phyloP scores from a whole-genome alignment of 139 green algal species.

The Closterium sp. region DNA sequence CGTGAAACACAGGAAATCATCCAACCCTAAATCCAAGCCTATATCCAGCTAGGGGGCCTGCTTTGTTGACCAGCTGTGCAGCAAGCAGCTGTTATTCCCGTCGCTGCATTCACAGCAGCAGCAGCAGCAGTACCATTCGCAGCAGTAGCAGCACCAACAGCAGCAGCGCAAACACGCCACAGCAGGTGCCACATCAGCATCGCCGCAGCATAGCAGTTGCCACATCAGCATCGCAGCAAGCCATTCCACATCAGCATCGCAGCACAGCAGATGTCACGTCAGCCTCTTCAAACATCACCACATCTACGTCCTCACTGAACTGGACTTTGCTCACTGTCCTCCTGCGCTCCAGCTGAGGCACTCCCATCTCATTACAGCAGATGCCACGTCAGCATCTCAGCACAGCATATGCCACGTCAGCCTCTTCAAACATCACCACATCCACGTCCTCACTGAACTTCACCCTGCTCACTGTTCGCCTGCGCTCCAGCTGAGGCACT shows the following conservation, averaged over 20 bases:
- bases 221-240: background rate
- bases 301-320: background rate
- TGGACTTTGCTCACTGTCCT: background rate
- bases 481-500: background rate
- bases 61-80: too few species aligned
- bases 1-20: too few species aligned
- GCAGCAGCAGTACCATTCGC: too few species aligned
- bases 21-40: too few species aligned
- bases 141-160: too few species aligned
- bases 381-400: background rate
- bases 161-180: too few species aligned
- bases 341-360: background rate
- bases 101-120: too few species aligned
- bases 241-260: background rate
- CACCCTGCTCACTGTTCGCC: background rate
- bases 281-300: background rate
- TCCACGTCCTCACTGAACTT: background rate
- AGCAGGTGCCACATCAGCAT: too few species aligned
- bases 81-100: too few species aligned
- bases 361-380: background rate
- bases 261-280: background rate
- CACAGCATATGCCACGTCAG: background rate
- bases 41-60: too few species aligned
- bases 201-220: background rate
- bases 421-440: background rate